A percentile compares a stretch with the other conserved stretches of the same genome.
These are phyloP conservation scores for Globisporangium cylindrosporum DNA, from an alignment of 352 stramenopile species.

Conservation along the genomic window DNA sequence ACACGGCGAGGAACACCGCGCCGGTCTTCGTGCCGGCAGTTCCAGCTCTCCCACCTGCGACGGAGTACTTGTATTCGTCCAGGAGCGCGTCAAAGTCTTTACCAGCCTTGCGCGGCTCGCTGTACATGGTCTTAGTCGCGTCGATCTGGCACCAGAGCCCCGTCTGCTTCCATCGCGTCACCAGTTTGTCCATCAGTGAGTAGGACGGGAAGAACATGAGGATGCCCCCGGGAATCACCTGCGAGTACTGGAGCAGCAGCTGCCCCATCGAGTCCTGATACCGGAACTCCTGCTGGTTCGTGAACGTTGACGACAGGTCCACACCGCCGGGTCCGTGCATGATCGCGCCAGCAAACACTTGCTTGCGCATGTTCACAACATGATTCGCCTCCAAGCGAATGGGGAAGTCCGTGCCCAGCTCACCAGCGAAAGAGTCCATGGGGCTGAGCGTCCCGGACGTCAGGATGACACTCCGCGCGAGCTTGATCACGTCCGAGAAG, in stretches of 20 bases:
- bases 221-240: constrained; percentile 69
- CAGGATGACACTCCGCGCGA: constrained; percentile 74
- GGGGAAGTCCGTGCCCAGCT: constrained; percentile 76
- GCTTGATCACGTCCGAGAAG: constrained; percentile 69
- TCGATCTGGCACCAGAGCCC: constrained; percentile 63
- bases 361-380: constrained; percentile 85
- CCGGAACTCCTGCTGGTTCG: constrained; percentile 73
- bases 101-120: constrained; percentile 64
- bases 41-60: constrained; percentile 22
- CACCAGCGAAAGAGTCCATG: constrained; percentile 86
- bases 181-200: constrained; percentile 70
- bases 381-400: constrained; percentile 85
- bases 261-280: constrained; percentile 85
- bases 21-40: constrained; percentile 46
- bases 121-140: constrained; percentile 58
- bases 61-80: constrained; percentile 67
- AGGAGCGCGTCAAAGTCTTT: constrained; percentile 82
- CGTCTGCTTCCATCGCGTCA: constrained; percentile 63
- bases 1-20: constrained; percentile 97
- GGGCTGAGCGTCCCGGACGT: constrained; percentile 84
- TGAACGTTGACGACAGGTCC: constrained; percentile 74
- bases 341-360: constrained; percentile 75
- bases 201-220: constrained; percentile 89
- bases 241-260: constrained; percentile 64
- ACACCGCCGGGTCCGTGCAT: constrained; percentile 67